Evolutionary conservation across 2,329 filamentous ascomycete genomes (phyloP), one percentile per base, ranked within the genome.

Genomic region (Pochonia chlamydosporia): DNA sequence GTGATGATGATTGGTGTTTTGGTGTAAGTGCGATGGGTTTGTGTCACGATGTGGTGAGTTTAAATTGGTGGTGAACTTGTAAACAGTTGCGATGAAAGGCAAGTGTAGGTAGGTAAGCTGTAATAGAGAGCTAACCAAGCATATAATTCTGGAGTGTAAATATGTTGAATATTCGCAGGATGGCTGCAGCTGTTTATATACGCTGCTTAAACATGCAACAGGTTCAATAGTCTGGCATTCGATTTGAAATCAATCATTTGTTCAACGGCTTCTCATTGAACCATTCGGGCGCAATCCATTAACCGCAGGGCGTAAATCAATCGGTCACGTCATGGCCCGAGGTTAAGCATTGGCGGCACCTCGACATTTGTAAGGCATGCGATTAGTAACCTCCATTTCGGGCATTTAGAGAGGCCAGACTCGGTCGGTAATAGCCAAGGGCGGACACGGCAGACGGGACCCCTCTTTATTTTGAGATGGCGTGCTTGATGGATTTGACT

Each of bases 221-320:
- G n/a, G 35, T 18, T 10, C 20, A n/a, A 21, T 23, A 11, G 18
- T 10, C 35, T 20, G 35, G 18, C 6, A 23, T 39, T 39, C 20
- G 56, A 60, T 61, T 61, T 61, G 52, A 61, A 61, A 61, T 58
- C 59, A 61, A 44, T n/a, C n/a, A n/a, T n/a, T n/a, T n/a, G n/a
- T n/a, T n/a, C n/a, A n/a, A n/a, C n/a, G n/a, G n/a, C n/a, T n/a
- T n/a, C n/a, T n/a, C n/a, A n/a, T n/a, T n/a, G n/a, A n/a, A n/a
- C n/a, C n/a, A n/a, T n/a, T n/a, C n/a, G n/a, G n/a, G n/a, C n/a
- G n/a, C n/a, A n/a, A n/a, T n/a, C n/a, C n/a, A n/a, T n/a, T 20
- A 7, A n/a, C 16, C 16, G 33, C n/a, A 36, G 33, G 35, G 18
- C 35, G 35, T 14, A 13, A 30, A 20, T 30, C 18, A 9, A 23